Conservation (phyloP, 1,139 yeast genomes). For the Suhomyces coccinellae region DNA sequence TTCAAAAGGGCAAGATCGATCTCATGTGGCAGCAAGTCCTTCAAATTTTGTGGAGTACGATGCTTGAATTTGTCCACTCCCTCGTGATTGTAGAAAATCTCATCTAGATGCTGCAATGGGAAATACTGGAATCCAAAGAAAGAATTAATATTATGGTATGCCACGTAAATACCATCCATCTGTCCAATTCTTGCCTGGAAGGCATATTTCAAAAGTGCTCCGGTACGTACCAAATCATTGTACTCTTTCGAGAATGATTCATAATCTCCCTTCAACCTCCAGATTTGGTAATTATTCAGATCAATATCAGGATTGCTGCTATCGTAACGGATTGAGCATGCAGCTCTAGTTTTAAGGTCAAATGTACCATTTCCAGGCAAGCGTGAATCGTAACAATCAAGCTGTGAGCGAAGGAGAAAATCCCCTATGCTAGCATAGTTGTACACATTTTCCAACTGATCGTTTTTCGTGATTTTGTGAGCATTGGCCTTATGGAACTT, state of each 20-base stretch:
- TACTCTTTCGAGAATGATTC: constrained; percentile 83
- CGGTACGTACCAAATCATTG: constrained; percentile 70
- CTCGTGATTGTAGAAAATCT: constrained; percentile 30
- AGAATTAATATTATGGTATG: constrained; percentile 79
- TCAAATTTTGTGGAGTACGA: constrained; percentile 38
- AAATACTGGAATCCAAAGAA: constrained; percentile 91
- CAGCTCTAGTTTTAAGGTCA: constrained; percentile 91
- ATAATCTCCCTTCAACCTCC: constrained; percentile 57
- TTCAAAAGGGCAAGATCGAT: constrained; percentile 25
- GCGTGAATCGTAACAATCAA: constrained; percentile 76
- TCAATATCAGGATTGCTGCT: constrained; percentile 57
- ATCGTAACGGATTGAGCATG: constrained; percentile 81
- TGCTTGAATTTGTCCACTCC: constrained; percentile 23
- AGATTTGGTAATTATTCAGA: constrained; percentile 65
- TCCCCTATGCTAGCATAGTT: constrained; percentile 71
- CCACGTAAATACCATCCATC: constrained; percentile 95
- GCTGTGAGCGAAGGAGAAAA: constrained; percentile 83
- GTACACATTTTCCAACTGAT: constrained; percentile 37
- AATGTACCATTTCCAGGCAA: constrained; percentile 91
- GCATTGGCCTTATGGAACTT: constrained; percentile 23
- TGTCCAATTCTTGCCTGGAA: constrained; percentile 93
- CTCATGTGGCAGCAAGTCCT: constrained; percentile 6
- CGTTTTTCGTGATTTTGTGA: constrained; percentile 6
- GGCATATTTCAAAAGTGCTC: constrained; percentile 77
- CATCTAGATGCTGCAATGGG: constrained; percentile 72